Percentiles rank a stretch among this genome's conserved stretches.
Conservation (phyloP, 1,284 basidiomycete genomes). For the Tremellales sp. region DNA sequence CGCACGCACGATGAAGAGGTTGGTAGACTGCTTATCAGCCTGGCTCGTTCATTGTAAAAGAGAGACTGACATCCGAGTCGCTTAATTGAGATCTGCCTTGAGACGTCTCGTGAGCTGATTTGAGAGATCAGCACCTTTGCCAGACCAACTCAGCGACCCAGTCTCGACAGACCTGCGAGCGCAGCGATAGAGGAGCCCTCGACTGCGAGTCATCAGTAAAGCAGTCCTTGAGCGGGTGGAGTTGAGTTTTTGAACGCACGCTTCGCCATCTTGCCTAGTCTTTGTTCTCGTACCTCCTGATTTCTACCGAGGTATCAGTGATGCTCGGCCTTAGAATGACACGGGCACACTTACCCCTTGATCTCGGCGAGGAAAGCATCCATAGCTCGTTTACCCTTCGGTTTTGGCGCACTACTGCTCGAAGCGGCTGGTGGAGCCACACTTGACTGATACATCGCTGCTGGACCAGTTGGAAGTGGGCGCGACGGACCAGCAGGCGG, state of each 20-base stretch:
- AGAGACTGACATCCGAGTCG: conserved; percentile 29
- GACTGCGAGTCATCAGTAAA: conserved; percentile 30
- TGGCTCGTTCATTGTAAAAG: too few relatives aligned
- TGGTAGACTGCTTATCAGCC: conserved; percentile 66
- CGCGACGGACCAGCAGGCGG: conserved; percentile 5
- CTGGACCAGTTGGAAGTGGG: conserved; percentile 45
- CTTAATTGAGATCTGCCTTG: conserved; percentile 11
- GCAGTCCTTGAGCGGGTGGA: neutral
- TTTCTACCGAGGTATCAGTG: conserved; percentile 58
- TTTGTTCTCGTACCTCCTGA: conserved; percentile 80
- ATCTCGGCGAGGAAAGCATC: conserved; percentile 89
- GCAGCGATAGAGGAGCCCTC: conserved; percentile 70
- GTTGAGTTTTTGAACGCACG: conserved; percentile 59
- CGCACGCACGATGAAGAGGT: conserved; percentile 79
- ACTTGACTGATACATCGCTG: conserved; percentile 39
- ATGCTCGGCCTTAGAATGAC: too few relatives aligned
- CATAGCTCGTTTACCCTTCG: conserved; percentile 89
- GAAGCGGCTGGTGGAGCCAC: conserved; percentile 20
- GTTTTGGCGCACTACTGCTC: conserved; percentile 56
- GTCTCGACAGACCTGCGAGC: conserved; percentile 61
- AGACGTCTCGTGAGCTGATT: conserved; percentile 24
- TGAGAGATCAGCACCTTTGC: conserved; percentile 11
- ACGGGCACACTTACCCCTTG: conserved; percentile 60
- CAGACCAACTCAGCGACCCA: neutral
- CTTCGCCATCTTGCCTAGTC: conserved; percentile 61